Percentiles rank a stretch among this genome's conserved stretches.
Conservation (phyloP, 2,329 filamentous ascomycete genomes). For the Amylocarpus encephaloides region DNA sequence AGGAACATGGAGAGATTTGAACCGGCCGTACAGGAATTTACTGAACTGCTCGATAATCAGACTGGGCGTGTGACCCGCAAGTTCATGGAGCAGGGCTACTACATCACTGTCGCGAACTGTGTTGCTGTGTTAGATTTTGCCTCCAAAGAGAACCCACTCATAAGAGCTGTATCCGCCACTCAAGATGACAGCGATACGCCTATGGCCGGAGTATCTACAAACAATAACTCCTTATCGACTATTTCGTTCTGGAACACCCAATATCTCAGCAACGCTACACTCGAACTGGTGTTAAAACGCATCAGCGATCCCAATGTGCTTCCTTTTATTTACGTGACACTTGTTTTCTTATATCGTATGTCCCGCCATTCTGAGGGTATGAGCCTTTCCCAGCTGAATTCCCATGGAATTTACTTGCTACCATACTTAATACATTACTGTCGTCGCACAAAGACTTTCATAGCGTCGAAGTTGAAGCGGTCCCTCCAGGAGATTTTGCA, state of each 20-base stretch:
- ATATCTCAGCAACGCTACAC: slow-evolving; percentile 17
- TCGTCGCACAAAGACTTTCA: slow-evolving; percentile 15
- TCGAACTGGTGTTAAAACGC: slow-evolving; percentile 21
- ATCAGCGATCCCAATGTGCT: slow-evolving; percentile 27
- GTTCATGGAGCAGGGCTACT: slow-evolving; percentile 44
- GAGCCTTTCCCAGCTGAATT: slow-evolving; percentile 17
- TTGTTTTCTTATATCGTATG: slow-evolving; percentile 25
- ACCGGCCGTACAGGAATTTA: slow-evolving; percentile 42
- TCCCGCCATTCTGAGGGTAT: slow-evolving; percentile 18
- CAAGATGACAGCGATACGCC: slow-evolving; percentile 22
- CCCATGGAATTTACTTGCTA: slow-evolving; percentile 22
- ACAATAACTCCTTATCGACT: no score
- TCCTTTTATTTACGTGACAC: slow-evolving; percentile 27
- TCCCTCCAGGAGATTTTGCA: slow-evolving; percentile 28
- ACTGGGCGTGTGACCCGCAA: slow-evolving; percentile 45
- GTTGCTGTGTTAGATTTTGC: slow-evolving; percentile 29
- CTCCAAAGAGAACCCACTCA: slow-evolving; percentile 26
- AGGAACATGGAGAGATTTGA: slow-evolving; percentile 42
- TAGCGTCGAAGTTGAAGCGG: slow-evolving; percentile 20
- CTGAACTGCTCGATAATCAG: slow-evolving; percentile 47
- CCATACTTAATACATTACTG: slow-evolving; percentile 25
- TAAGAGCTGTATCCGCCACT: no score
- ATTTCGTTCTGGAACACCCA: slow-evolving; percentile 23
- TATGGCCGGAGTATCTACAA: neutral
- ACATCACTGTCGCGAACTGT: slow-evolving; percentile 46